Evolutionary conservation across 2,329 filamentous ascomycete genomes (phyloP).

Genomic region (Microcyclospora tardicrescens): DNA sequence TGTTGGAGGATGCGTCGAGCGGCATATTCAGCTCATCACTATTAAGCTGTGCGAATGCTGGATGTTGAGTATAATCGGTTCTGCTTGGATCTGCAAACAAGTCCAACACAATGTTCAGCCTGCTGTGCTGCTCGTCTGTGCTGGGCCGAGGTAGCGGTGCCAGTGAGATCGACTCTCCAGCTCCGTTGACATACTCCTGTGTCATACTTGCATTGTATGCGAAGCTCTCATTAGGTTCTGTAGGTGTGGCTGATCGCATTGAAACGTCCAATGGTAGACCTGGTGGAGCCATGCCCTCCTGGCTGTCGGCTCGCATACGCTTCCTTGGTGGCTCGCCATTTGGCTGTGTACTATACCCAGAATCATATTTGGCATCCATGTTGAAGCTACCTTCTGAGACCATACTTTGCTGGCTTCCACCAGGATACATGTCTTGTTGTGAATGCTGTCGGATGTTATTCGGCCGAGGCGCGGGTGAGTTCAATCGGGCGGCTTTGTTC

Average conservation of each 20-base stretch:
- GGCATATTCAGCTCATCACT: conserved; percentile 80
- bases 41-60: conserved; percentile 62
- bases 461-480: conserved; percentile 66
- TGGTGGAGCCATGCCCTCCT: conserved; percentile 19
- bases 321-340: conserved; percentile 65
- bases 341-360: conserved; percentile 52
- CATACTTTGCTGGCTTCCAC: conserved; percentile 69
- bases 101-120: conserved; percentile 68
- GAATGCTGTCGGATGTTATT: conserved; percentile 56
- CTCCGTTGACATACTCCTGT: conserved; percentile 26
- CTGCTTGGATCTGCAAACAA: conserved; percentile 51
- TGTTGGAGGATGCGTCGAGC: conserved; percentile 79
- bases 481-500: conserved; percentile 79
- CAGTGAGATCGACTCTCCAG: conserved; percentile 47
- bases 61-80: conserved; percentile 60
- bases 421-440: conserved; percentile 52
- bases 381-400: conserved; percentile 25
- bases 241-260: conserved; percentile 56
- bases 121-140: conserved; percentile 58
- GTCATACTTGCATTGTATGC: conserved; percentile 40
- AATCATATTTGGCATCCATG: conserved; percentile 42
- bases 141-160: conserved; percentile 49
- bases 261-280: conserved; percentile 35
- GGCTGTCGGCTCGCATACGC: conserved; percentile 43
- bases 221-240: conserved; percentile 70